These are phyloP conservation scores for Parsonsia alboflavescens DNA, from an alignment of 257 asterid genomes.

Conservation along the genomic window DNA sequence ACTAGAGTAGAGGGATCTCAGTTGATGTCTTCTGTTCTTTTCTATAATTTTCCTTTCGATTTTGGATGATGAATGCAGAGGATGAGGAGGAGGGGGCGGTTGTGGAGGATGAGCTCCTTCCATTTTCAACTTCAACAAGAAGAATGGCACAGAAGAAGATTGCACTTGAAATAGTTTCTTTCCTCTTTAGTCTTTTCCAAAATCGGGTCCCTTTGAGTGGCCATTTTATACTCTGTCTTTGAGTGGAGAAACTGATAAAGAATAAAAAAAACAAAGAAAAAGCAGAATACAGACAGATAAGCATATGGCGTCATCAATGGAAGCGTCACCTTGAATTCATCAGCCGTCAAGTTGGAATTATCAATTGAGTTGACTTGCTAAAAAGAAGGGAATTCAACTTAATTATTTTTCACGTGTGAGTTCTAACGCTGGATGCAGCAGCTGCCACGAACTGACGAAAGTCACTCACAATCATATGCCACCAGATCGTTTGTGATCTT, in stretches of 20 bases:
- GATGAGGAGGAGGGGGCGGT: neutral
- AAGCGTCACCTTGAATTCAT: no score
- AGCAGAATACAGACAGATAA: no score
- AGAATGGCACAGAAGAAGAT: neutral
- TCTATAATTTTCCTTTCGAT: slow-evolving; percentile 49
- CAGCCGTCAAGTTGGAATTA: no score
- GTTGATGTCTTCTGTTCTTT: slow-evolving; percentile 43
- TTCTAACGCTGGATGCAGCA: no score
- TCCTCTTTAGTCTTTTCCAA: neutral
- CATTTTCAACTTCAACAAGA: slow-evolving; percentile 2
- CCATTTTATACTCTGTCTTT: neutral
- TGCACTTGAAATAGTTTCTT: neutral
- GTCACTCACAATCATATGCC: no score
- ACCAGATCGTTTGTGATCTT: no score
- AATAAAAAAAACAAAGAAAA: no score
- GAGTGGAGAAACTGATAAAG: neutral
- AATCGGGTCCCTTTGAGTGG: neutral
- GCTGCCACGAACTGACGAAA: no score
- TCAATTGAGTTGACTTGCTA: no score
- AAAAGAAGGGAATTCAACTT: no score
- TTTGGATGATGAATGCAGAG: slow-evolving; percentile 20
- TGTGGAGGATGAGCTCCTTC: slow-evolving; percentile 1
- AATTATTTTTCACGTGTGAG: no score
- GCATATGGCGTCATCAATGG: no score
- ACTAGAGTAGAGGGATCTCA: slow-evolving; percentile 36